Base-by-base conservation (phyloP, 768 basidiomycete species). In the Rhizopogon vinicolor region DNA sequence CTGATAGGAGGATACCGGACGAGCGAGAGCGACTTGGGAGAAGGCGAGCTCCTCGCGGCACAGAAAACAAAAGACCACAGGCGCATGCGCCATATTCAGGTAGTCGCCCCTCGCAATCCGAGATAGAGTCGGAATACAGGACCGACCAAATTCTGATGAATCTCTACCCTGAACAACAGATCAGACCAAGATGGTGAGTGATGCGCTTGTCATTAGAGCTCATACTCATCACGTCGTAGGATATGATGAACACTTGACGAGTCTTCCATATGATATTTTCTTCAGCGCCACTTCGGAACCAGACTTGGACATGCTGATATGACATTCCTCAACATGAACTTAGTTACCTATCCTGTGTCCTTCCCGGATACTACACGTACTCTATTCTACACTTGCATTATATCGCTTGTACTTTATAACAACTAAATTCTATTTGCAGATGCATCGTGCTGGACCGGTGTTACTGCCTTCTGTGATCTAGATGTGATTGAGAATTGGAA, bases 111-210 rank as follows among this genome's bases (percentile, higher is more conserved):
- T 55, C 64, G 19, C 59, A 68, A 12, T 62, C 65, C 39, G 66
- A 71, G 45, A 68, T 65, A 53, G 63, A 70, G 54, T 61, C 66
- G 13, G 68, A 71, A 57, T 70, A 58, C 54, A 64, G 62, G 37
- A 63, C 68, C 1, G 68, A 70, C 58, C 70, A 71, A 51, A 71
- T 71, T 44, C 62, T 70, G 66, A 70, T 70, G 68, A 57, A 66
- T 40, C 60, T 70, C 10, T 71, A 71, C 42, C 68, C 68, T 28
- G 68, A 70, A 57, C 68, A 58, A 57, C 54, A 56, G 28, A 70
- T 70, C 16, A 70, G 66, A 46, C 68, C 68, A 12, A 59, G 68
- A 60, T 70, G 68, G 68, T 71, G 48, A 55, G 68, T 51, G 12
- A 2, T 35, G 18, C 29, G 3, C n/a, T 19, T 13, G 35, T 28